A percentile compares a stretch with the other conserved stretches of the same genome.
phyloP scores from a whole-genome alignment of 208 protist genomes.

The Angomonas ambiguus region DNA sequence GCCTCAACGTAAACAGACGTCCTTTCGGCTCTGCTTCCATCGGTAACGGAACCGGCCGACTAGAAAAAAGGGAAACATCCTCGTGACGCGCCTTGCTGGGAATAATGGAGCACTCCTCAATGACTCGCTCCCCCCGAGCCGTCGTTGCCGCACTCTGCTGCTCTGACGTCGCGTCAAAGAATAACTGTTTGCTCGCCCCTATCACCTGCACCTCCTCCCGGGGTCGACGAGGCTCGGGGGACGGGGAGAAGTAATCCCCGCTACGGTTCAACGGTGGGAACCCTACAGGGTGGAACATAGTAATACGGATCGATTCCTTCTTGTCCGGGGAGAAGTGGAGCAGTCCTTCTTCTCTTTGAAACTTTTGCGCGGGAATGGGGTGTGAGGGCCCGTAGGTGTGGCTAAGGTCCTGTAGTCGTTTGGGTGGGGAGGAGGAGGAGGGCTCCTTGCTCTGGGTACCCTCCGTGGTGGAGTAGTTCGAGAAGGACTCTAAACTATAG shows the following conservation, averaged over 20 bases:
- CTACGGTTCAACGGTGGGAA: too few species aligned
- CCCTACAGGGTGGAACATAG: too few species aligned
- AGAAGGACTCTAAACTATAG: too few species aligned
- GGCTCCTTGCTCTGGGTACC: too few species aligned
- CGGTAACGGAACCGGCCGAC: background rate
- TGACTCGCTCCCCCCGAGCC: background rate
- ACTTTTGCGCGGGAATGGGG: constrained; percentile 43
- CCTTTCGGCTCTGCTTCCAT: background rate
- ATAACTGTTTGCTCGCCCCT: background rate
- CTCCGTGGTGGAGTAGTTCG: background rate
- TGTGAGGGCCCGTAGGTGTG: constrained; percentile 34
- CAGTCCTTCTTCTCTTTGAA: background rate
- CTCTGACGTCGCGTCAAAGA: background rate
- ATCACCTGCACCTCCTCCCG: background rate
- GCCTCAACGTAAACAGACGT: background rate
- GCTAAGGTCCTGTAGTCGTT: background rate
- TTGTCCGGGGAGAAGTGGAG: too few species aligned
- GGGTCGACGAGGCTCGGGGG: constrained; percentile 21
- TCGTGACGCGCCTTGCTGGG: background rate
- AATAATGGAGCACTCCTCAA: background rate
- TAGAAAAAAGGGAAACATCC: background rate
- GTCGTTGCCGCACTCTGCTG: background rate
- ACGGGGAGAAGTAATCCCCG: constrained; percentile 28
- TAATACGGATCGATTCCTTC: too few species aligned
- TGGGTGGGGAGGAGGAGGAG: background rate